Percentiles rank a stretch among this genome's conserved stretches.
Conservation (phyloP, 179 eudicot genomes). For the Amaranthus tricolor region DNA sequence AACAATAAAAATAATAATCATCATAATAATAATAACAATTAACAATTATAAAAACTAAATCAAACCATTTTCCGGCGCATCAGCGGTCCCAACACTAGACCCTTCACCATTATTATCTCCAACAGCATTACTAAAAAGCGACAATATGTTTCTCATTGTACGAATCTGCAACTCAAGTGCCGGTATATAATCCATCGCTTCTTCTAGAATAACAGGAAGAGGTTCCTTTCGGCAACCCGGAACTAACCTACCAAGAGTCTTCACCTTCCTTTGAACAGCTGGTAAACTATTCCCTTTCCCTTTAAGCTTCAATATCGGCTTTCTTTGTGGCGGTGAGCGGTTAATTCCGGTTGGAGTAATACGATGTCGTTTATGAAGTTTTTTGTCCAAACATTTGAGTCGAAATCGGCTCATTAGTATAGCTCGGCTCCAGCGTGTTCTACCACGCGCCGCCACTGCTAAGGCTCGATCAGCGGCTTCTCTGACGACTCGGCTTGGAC, state of each 20-base stretch:
- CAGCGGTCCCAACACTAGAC: conserved; percentile 2
- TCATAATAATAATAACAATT: neutral
- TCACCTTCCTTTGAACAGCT: conserved; percentile 59
- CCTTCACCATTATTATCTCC: conserved; percentile 7
- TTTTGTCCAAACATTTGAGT: conserved; percentile 57
- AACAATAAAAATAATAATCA: neutral
- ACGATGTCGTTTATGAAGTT: conserved; percentile 34
- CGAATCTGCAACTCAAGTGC: conserved; percentile 94
- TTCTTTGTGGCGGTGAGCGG: conserved; percentile 37
- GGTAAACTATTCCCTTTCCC: conserved; percentile 52
- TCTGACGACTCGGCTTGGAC: conserved; percentile 48
- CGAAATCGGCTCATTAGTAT: conserved; percentile 61
- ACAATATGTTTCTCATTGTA: conserved; percentile 62
- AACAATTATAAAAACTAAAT: conserved; percentile 1
- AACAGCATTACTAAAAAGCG: conserved; percentile 20
- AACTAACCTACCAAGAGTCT: conserved; percentile 53
- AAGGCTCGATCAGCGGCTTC: conserved; percentile 73
- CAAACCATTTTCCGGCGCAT: conserved; percentile 18
- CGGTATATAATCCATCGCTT: conserved; percentile 75
- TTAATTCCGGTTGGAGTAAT: conserved; percentile 16
- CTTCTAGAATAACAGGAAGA: conserved; percentile 76
- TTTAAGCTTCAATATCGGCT: conserved; percentile 46
- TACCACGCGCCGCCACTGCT: conserved; percentile 71
- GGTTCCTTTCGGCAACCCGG: conserved; percentile 81
- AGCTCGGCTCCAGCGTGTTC: conserved; percentile 89